Evolutionary conservation across 2,329 filamentous ascomycete species (phyloP), one percentile per base, ranked within the genome.

Genomic region (Pseudogymnoascus sp.): DNA sequence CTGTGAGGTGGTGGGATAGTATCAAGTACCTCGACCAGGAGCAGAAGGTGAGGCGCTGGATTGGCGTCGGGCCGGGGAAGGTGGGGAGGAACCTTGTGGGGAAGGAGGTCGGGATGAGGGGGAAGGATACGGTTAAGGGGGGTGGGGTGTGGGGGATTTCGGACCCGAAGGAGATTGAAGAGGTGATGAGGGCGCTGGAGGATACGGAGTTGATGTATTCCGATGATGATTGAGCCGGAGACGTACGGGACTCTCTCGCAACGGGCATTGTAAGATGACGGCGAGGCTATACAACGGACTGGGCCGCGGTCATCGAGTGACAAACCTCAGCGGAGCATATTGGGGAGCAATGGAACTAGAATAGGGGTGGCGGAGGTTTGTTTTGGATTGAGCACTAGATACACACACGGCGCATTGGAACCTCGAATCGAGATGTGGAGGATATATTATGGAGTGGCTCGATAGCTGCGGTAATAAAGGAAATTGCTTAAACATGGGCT

Each of bases 61-160:
- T 97, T 59, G 93, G 93, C 45, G 90, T 97, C 65, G 93, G 93
- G 0, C 93, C 93, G 0, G 93, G 93, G 4, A 96, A 96, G 73
- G 93, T 97, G 1, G 93, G 93, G 0, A 82, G 92, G 62, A 97
- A 97, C 72, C 79, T 97, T 6, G 92, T 97, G 1, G 92, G 92
- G 10, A 97, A 97, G 75, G 93, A 97, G 75, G 92, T 97, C 2
- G 92, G 92, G 8, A 92, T 94, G 85, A 84, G 85, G 59, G 86
- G 85, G 21, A 84, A 87, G 69, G 90, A 94, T 61, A 78, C 83
- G 13, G 84, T 93, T 58, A 95, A 93, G 72, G 92, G 92, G 1
- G 92, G 92, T 58, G 93, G 93, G 1, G 92, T 97, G 0, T 96
- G 92, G 92, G 92, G 88, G 3, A 89, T 97, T 61, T 92, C 86